Base-by-base conservation (phyloP, 805 yeast species). In the Hanseniaspora valbyensis region DNA sequence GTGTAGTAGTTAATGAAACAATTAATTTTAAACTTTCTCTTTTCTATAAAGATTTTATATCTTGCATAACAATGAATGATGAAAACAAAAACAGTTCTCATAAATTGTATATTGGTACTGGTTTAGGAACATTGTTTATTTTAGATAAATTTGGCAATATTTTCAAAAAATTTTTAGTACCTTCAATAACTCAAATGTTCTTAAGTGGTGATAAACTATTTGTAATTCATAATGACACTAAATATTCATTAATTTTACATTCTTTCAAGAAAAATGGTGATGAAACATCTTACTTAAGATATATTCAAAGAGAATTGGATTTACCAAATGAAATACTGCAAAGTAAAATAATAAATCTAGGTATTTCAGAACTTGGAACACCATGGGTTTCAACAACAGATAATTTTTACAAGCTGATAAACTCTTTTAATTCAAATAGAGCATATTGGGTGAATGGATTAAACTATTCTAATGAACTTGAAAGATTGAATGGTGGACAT, bases 301-400 rank as follows among this genome's bases (percentile, higher is more conserved):
- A 25, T 18, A 29, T 39, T 14, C 41, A 39, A 8, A 42, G 45
- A 22, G 45, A 42, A 12, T 12, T 26, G 12, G n/a, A 22, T 4
- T 24, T 48, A 6, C 51, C 51, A 7, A 16, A 24, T 3, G 39
- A 32, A 19, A 48, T 48, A 1, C n/a, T 14, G 3, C 4, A 10
- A 14, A 25, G 28, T 22, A 26, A 24, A 7, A 40, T 48, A 13
- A 25, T 25, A 19, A 48, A 48, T 18, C 4, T 48, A 4, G 51
- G 51, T 10, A 48, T 48, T 9, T 32, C 41, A 13, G 34, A 40
- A 21, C 24, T 40, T 14, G 43, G 43, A 1, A 48, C 51, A 12
- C 51, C 51, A 4, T 48, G 51, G 51, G 25, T 48, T 13, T 39
- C 51, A 19, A 48, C 51, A 1, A n/a, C 6, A 13, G 38, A 39